Evolutionary conservation across 2,329 filamentous ascomycete species (phyloP).

Genomic region (Ascochyta viciae-villosae): DNA sequence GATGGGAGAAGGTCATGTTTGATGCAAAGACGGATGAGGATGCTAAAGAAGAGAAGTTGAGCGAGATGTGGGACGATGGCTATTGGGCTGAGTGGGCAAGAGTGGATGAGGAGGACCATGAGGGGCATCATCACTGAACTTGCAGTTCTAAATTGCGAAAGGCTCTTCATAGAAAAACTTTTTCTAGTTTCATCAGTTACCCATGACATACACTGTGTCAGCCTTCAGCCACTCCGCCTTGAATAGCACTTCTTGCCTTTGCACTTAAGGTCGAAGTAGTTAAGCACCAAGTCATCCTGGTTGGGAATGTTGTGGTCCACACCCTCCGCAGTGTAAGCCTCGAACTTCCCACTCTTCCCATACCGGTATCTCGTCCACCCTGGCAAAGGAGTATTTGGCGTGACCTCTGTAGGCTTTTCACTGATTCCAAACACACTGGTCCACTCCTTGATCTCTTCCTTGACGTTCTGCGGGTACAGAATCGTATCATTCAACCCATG

Average conservation of each 20-base stretch:
- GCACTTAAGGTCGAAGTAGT: slow-evolving; percentile 43
- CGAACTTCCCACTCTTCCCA: slow-evolving; percentile 33
- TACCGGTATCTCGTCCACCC: slow-evolving; percentile 42
- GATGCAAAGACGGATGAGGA: slow-evolving; percentile 36
- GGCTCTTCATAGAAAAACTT: too few relatives aligned
- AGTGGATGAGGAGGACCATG: slow-evolving; percentile 39
- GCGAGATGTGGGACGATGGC: slow-evolving; percentile 64
- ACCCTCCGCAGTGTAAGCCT: slow-evolving; percentile 41
- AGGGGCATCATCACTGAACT: slow-evolving; percentile 4
- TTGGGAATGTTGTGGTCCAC: slow-evolving; percentile 44
- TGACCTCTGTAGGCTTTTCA: slow-evolving; percentile 29
- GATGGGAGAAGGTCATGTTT: slow-evolving; percentile 51
- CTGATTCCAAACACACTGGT: slow-evolving; percentile 40
- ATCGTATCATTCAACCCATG: slow-evolving; percentile 39
- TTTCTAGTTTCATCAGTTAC: too few relatives aligned
- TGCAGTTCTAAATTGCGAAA: too few relatives aligned
- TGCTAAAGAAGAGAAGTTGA: slow-evolving; percentile 56
- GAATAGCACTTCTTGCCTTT: slow-evolving; percentile 28
- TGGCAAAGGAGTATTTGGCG: slow-evolving; percentile 34
- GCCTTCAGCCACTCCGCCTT: slow-evolving; percentile 10
- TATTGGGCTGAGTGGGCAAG: slow-evolving; percentile 61
- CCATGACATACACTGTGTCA: neutral
- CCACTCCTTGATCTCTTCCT: slow-evolving; percentile 48
- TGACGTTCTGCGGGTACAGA: slow-evolving; percentile 41
- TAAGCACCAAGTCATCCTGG: slow-evolving; percentile 39